Evolutionary conservation across 2,329 filamentous ascomycete species (phyloP).

Genomic region (Ilyonectria destructans): DNA sequence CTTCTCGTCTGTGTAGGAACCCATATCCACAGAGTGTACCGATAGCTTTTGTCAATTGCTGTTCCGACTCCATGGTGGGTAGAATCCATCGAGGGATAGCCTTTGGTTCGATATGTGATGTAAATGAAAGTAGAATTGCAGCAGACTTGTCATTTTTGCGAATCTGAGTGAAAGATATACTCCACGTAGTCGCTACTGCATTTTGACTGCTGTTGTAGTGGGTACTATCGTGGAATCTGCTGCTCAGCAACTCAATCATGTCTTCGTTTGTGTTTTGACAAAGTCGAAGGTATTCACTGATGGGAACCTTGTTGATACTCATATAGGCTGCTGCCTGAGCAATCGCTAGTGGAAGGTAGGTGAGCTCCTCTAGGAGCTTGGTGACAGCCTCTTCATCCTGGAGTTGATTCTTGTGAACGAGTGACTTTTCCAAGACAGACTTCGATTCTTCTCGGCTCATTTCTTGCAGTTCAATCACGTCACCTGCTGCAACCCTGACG

Average conservation of each 20-base stretch:
- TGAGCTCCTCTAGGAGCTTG: not conserved
- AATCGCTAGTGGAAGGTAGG: slow-evolving; percentile 52
- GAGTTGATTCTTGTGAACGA: slow-evolving; percentile 13
- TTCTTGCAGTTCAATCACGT: not conserved
- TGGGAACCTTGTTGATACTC: slow-evolving; percentile 39
- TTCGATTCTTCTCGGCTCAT: slow-evolving; percentile 40
- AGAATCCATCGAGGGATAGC: slow-evolving; percentile 56
- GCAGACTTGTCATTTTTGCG: slow-evolving; percentile 48
- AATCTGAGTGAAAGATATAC: slow-evolving; percentile 60
- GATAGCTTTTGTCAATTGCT: slow-evolving; percentile 36
- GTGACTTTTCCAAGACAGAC: slow-evolving; percentile 40
- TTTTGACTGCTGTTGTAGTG: slow-evolving; percentile 53
- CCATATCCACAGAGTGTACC: slow-evolving; percentile 51
- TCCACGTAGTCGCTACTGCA: slow-evolving; percentile 57
- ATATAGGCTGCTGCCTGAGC: slow-evolving; percentile 54
- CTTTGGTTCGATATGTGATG: slow-evolving; percentile 58
- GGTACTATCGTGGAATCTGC: slow-evolving; percentile 53
- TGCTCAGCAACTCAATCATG: not conserved
- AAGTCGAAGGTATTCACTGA: slow-evolving; percentile 48
- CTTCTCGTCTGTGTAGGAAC: slow-evolving; percentile 2
- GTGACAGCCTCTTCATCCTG: not conserved
- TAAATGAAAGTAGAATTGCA: slow-evolving; percentile 55
- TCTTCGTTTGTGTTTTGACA: slow-evolving; percentile 35
- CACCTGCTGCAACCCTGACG: not conserved
- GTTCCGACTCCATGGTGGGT: slow-evolving; percentile 32